phyloP scores from a whole-genome alignment of 768 basidiomycete species.

The Aureoboletus auriporus region DNA sequence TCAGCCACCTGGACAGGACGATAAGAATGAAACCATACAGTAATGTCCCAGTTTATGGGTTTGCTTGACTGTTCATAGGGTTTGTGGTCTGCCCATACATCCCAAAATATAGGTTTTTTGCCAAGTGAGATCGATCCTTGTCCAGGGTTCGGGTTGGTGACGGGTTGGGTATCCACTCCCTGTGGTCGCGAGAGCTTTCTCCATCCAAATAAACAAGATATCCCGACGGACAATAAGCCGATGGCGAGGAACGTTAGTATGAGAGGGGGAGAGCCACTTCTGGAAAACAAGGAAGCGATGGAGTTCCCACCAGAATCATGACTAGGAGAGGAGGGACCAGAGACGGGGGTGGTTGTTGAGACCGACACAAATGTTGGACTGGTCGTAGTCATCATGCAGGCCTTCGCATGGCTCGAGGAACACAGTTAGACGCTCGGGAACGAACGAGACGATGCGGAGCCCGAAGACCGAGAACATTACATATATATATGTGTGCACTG shows the following conservation, averaged over 20 bases:
- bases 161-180: slow-evolving; percentile 3
- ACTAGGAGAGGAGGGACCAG: not conserved
- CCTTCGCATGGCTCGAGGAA: slow-evolving; percentile 10
- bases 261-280: slow-evolving; percentile 45
- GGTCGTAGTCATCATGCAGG: slow-evolving; percentile 14
- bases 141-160: not conserved
- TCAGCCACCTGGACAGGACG: not conserved
- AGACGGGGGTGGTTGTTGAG: slow-evolving; percentile 5
- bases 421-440: slow-evolving; percentile 3
- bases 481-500: slow-evolving; percentile 6
- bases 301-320: not conserved
- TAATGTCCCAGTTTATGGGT: slow-evolving; percentile 35
- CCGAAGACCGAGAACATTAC: slow-evolving; percentile 3
- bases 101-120: slow-evolving; percentile 44
- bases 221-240: slow-evolving; percentile 47
- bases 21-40: slow-evolving; percentile 29
- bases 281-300: slow-evolving; percentile 21
- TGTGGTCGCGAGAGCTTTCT: slow-evolving; percentile 29
- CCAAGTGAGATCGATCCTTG: slow-evolving; percentile 6
- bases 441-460: not conserved
- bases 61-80: not conserved
- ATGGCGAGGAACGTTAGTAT: slow-evolving; percentile 60
- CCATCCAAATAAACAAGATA: slow-evolving; percentile 49
- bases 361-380: slow-evolving; percentile 2
- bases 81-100: slow-evolving; percentile 31